Percentiles rank a stretch among this genome's conserved stretches.
phyloP scores from a whole-genome alignment of 2,329 filamentous ascomycete species.

The Diaporthe batatas region DNA sequence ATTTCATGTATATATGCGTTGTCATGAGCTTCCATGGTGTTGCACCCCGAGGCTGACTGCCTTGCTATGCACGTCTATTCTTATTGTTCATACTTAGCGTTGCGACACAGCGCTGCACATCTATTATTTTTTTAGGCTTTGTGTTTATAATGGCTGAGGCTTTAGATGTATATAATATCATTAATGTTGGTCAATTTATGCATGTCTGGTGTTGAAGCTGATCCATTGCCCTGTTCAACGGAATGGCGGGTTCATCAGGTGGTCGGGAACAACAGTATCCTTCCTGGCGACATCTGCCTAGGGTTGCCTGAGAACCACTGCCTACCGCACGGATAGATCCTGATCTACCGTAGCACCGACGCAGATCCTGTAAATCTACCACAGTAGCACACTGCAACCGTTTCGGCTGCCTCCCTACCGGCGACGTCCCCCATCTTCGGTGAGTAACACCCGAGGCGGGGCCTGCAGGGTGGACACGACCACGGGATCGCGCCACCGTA shows the following conservation, averaged over 20 bases:
- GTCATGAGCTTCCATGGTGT: not conserved
- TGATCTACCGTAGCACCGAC: not conserved
- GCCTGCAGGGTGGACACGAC: not conserved
- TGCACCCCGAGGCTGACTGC: not conserved
- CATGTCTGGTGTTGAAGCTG: too few species aligned
- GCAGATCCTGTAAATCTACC: not conserved
- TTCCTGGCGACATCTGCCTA: too few species aligned
- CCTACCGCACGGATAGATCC: not conserved
- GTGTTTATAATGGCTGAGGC: not conserved
- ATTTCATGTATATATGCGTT: too few species aligned
- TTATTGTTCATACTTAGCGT: not conserved
- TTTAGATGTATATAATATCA: not conserved
- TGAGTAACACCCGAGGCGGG: not conserved
- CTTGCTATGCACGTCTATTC: not conserved
- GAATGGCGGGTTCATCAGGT: too few species aligned
- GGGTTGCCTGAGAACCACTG: too few species aligned
- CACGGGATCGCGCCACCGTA: not conserved
- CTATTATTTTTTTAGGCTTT: too few species aligned
- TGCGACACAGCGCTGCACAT: not conserved
- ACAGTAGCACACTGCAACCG: not conserved
- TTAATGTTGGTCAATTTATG: too few species aligned
- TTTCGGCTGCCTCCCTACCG: too few species aligned
- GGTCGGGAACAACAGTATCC: too few species aligned
- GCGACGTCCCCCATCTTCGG: too few species aligned
- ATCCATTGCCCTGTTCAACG: too few species aligned